phyloP scores from a whole-genome alignment of 306 rosid species.

The Acmispon strigosus region DNA sequence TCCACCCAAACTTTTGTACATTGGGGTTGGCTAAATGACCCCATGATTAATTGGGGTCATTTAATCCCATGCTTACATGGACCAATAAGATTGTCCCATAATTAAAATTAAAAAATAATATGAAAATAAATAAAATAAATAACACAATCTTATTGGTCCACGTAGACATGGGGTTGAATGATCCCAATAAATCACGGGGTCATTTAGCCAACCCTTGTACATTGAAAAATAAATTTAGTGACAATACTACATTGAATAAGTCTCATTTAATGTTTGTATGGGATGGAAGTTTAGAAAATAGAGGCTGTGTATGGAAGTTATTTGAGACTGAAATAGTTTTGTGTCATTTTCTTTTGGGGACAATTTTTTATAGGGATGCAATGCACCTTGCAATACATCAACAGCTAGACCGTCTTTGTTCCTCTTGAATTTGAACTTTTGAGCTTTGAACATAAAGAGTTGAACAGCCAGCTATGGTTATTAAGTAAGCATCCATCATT shows the following conservation, averaged over 20 bases:
- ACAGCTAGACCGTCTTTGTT: not conserved
- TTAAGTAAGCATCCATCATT: constrained; percentile 21
- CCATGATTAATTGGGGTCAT: no score
- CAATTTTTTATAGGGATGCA: not conserved
- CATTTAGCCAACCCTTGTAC: no score
- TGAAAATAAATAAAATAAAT: no score
- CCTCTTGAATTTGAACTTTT: constrained; percentile 6
- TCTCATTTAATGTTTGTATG: not conserved
- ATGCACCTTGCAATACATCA: not conserved
- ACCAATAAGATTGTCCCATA: no score
- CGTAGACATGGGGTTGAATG: no score
- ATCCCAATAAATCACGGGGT: no score
- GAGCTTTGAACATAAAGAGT: constrained; percentile 13
- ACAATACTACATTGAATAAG: not conserved
- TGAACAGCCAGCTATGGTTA: constrained; percentile 21
- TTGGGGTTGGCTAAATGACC: no score
- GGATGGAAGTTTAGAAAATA: not conserved
- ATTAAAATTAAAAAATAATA: no score
- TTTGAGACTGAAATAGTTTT: not conserved
- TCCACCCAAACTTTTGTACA: no score
- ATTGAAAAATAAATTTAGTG: no score
- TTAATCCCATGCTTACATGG: no score
- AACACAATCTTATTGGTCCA: no score
- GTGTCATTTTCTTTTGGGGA: not conserved
- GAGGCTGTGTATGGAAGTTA: not conserved